Evolutionary conservation across 192 early-diverging fungal genomes (phyloP), one percentile per base, ranked within the genome.

Genomic region (Pilobolus umbonatus): DNA sequence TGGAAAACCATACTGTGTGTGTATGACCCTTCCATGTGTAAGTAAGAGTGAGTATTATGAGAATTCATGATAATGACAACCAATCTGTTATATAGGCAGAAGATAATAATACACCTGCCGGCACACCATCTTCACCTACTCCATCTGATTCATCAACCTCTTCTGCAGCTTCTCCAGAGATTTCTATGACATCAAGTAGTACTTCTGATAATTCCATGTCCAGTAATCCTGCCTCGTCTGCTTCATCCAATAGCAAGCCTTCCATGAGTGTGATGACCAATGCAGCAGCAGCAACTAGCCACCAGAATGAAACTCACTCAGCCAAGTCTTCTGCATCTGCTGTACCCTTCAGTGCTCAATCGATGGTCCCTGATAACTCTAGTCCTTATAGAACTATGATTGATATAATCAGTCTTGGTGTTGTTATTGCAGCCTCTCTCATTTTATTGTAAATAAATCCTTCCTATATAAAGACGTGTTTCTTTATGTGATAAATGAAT

Each of bases 1-100:
- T 14, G 51, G 51, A 1, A 53, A 35, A 32, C 51, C 31, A 53
- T 53, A 24, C 32, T 53, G 51, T 36, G 32, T 53, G 11, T 53
- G 51, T 22, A 53, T 53, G 51, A 53, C 6, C 15, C 36, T 34
- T 26, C 51, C 51, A 36, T 54, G 51, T 14, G 51, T 54, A 54
- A 54, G 51, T 54, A 2, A 5, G 3, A 12, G 32, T 36, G 5
- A 14, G 10, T 4, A 36, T 15, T 21, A 38, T 0, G 24, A 22
- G n/a, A 19, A 22, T 22, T 14, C 10, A 36, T 5, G 15, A 5
- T n/a, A n/a, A n/a, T 5, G 17, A 24, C 14, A 36, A 36, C 30
- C 22, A 53, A 19, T 22, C 52, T 12, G 32, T 35, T 4, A 34
- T 38, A 38, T 32, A 54, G 21, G 31, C 31, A 14, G 17, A 22